A percentile compares a stretch with the other conserved stretches of the same genome.
phyloP scores from a whole-genome alignment of 352 stramenopile species.

The Phytophthora hibernalis region DNA sequence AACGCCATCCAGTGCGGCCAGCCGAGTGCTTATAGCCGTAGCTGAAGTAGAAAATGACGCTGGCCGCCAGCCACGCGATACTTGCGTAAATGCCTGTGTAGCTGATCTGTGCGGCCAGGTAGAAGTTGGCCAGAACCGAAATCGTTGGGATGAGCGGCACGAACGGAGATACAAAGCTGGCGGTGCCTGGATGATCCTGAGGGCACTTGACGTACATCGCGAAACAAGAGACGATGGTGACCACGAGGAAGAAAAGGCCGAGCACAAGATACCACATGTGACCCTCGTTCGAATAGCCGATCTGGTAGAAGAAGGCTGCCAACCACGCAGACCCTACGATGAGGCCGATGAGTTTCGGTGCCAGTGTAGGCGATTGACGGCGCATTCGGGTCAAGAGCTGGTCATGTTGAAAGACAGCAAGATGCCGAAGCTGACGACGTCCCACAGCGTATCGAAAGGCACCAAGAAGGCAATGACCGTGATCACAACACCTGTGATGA shows the following conservation, averaged over 20 bases:
- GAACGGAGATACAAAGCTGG: slow-evolving; percentile 67
- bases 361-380: slow-evolving; percentile 56
- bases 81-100: slow-evolving; percentile 59
- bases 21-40: slow-evolving; percentile 80
- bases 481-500: slow-evolving; percentile 73
- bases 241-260: slow-evolving; percentile 57
- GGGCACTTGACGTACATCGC: slow-evolving; percentile 68
- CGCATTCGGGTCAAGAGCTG: slow-evolving; percentile 78
- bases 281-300: slow-evolving; percentile 65
- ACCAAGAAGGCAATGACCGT: slow-evolving; percentile 74
- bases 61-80: slow-evolving; percentile 61
- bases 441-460: slow-evolving; percentile 84
- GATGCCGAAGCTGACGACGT: slow-evolving; percentile 91
- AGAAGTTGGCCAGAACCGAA: slow-evolving; percentile 73
- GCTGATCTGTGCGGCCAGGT: slow-evolving; percentile 70
- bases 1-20: slow-evolving; percentile 66
- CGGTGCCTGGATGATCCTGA: slow-evolving; percentile 50
- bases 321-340: slow-evolving; percentile 52
- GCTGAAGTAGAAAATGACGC: slow-evolving; percentile 75
- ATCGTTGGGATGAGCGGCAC: slow-evolving; percentile 72
- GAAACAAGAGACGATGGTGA: slow-evolving; percentile 36
- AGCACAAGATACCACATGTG: slow-evolving; percentile 43
- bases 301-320: slow-evolving; percentile 71
- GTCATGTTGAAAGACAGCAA: slow-evolving; percentile 90
- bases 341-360: slow-evolving; percentile 48